Conservation (phyloP, 2,329 filamentous ascomycete genomes). For the Monosporascus cannonballus region DNA sequence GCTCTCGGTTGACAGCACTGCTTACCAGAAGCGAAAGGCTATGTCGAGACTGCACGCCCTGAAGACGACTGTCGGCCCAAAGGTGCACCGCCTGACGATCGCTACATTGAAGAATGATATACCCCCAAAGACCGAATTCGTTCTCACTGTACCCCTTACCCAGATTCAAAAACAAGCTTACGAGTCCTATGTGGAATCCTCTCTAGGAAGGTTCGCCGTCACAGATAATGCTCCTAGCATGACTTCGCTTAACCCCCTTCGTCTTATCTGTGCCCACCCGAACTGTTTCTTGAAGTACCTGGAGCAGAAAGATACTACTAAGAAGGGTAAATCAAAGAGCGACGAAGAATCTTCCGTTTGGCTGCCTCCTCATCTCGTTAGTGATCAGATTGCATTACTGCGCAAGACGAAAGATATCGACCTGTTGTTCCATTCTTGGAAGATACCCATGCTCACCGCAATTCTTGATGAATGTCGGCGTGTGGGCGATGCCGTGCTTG, state of each 20-base stretch:
- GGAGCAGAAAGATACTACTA: conserved; percentile 5
- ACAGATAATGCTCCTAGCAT: neutral
- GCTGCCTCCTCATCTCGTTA: conserved; percentile 25
- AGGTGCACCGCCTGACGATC: conserved; percentile 71
- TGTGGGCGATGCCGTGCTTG: conserved; percentile 65
- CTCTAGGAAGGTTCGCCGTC: conserved; percentile 2
- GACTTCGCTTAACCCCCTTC: conserved; percentile 31
- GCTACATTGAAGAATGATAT: conserved; percentile 57
- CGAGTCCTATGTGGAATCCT: conserved; percentile 32
- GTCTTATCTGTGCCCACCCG: conserved; percentile 48
- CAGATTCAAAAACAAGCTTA: conserved; percentile 60
- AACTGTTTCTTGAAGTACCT: conserved; percentile 37
- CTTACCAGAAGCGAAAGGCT: conserved; percentile 48
- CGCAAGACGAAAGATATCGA: conserved; percentile 31
- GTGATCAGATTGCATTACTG: conserved; percentile 29
- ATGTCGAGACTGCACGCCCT: conserved; percentile 64
- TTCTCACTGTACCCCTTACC: conserved; percentile 68
- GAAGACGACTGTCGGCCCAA: conserved; percentile 66
- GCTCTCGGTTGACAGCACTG: conserved; percentile 57
- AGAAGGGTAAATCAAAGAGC: conserved; percentile 7
- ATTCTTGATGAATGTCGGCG: conserved; percentile 62
- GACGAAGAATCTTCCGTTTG: conserved; percentile 7
- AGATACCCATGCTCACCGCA: conserved; percentile 57
- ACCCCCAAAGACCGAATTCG: conserved; percentile 73
- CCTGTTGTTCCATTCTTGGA: conserved; percentile 55